Evolutionary conservation across 352 stramenopile species (phyloP).

Genomic region (Phytophthora palmivora): DNA sequence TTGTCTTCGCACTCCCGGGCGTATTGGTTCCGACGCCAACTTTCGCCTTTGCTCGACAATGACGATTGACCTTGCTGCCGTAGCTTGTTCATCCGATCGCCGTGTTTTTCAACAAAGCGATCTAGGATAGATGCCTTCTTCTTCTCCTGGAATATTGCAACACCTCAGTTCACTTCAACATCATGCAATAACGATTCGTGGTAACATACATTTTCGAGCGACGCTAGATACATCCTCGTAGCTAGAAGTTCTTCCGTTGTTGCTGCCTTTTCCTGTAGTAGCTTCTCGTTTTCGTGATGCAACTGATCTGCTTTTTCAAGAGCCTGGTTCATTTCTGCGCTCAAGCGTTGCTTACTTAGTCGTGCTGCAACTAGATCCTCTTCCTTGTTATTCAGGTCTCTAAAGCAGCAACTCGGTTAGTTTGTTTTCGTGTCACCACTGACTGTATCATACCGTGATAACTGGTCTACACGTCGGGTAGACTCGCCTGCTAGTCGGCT

Average conservation of each 20-base stretch:
- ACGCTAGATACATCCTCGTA: conserved; percentile 76
- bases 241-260: conserved; percentile 70
- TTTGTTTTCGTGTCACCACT: neutral
- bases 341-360: conserved; percentile 59
- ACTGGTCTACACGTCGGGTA: conserved; percentile 63
- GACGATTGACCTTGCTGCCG: conserved; percentile 23
- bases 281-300: conserved; percentile 67
- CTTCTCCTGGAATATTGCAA: conserved; percentile 48
- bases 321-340: conserved; percentile 61
- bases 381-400: conserved; percentile 63
- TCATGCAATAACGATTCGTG: neutral
- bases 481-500: conserved; percentile 73
- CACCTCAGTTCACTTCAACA: neutral
- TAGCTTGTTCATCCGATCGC: conserved; percentile 67
- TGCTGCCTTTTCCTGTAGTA: conserved; percentile 68
- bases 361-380: conserved; percentile 57
- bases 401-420: conserved; percentile 26
- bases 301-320: conserved; percentile 64
- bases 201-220: conserved; percentile 55
- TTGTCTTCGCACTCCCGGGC: conserved; percentile 64
- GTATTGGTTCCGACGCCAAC: conserved; percentile 51
- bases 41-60: conserved; percentile 4
- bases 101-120: conserved; percentile 82
- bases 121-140: conserved; percentile 81
- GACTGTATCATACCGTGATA: conserved; percentile 50